Base-by-base conservation (phyloP, 2,329 filamentous ascomycete genomes). In the Fusarium sp. region DNA sequence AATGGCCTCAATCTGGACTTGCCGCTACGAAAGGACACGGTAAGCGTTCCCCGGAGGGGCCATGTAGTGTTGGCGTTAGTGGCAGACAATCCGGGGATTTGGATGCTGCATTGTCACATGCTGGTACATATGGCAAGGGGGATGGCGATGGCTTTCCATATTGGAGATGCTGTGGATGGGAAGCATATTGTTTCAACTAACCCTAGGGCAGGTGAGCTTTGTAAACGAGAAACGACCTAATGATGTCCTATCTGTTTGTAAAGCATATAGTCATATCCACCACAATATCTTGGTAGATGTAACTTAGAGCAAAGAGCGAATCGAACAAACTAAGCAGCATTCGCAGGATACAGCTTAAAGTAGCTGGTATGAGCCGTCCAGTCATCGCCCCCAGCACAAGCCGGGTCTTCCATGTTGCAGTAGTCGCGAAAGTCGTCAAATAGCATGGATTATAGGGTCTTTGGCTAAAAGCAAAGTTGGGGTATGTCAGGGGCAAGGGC, bases 61-160 rank as follows among this genome's bases (percentile, higher is more conserved):
- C 49, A 53, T 53, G 29, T 20, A 33, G 49, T 53, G 7, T n/a
- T 53, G 4, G 13, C 29, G 2, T 33, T 53, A 5, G 16, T 34
- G 7, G 49, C 49, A 3, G 49, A 53, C 11, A 53, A 53, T 11
- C 49, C 49, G 14, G 49, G 49, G 2, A 53, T 53, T 18, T 53
- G 49, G 49, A 53, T 53, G 29, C 29, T 53, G n/a, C 49, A 53
- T 23, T 53, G 49, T 4, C 49, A 53, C 13, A 53, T 53, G 49
- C 27, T 53, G 16, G 49, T 53, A 3, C 49, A 53, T 34, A 53
- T 53, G 49, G 49, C 27, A 8, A 33, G 49, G 18, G 49, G 49
- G 4, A 34, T 53, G 49, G 49, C 49, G 13, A 53, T 53, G 49
- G 49, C 49, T 1, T 6, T 53, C 13, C 29, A 53, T 9, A 18